Evolutionary conservation across 352 stramenopile genomes (phyloP).

Genomic region (Globisporangium apiculatum): DNA sequence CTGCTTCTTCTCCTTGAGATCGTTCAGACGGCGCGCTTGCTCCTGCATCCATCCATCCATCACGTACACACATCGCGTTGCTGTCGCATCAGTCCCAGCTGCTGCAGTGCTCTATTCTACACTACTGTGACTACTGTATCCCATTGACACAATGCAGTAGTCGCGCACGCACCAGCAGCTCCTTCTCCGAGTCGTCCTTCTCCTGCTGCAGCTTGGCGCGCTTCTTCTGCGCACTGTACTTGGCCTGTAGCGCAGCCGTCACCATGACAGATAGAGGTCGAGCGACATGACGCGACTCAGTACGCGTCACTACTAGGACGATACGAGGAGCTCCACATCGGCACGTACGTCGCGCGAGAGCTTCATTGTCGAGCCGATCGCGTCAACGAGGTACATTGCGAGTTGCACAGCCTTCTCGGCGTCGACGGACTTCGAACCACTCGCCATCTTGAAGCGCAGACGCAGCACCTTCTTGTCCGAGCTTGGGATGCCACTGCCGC

Average conservation of each 20-base stretch:
- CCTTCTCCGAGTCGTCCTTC: conserved; percentile 21
- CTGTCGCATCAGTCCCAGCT: no score
- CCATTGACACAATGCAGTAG: background rate
- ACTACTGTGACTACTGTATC: no score
- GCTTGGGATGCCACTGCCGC: conserved; percentile 52
- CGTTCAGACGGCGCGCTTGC: conserved; percentile 32
- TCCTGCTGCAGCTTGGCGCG: conserved; percentile 59
- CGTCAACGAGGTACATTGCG: conserved; percentile 50
- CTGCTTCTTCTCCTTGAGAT: conserved; percentile 72
- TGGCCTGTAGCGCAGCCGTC: conserved; percentile 29
- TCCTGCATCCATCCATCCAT: conserved; percentile 23
- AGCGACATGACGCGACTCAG: background rate
- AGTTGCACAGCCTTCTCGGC: conserved; percentile 35
- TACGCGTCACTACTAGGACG: background rate
- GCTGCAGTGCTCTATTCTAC: no score
- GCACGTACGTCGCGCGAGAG: conserved; percentile 57
- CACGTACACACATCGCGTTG: no score
- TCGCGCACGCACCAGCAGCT: conserved; percentile 21
- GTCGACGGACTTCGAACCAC: conserved; percentile 58
- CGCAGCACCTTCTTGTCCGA: conserved; percentile 56
- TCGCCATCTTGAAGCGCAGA: conserved; percentile 54
- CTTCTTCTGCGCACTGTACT: conserved; percentile 70
- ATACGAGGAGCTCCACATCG: background rate
- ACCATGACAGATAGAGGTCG: background rate
- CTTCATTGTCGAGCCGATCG: conserved; percentile 64